Percentiles rank a stretch among this genome's conserved stretches.
Conservation (phyloP, 2,329 filamentous ascomycete genomes). For the Hypoxylon sp. region DNA sequence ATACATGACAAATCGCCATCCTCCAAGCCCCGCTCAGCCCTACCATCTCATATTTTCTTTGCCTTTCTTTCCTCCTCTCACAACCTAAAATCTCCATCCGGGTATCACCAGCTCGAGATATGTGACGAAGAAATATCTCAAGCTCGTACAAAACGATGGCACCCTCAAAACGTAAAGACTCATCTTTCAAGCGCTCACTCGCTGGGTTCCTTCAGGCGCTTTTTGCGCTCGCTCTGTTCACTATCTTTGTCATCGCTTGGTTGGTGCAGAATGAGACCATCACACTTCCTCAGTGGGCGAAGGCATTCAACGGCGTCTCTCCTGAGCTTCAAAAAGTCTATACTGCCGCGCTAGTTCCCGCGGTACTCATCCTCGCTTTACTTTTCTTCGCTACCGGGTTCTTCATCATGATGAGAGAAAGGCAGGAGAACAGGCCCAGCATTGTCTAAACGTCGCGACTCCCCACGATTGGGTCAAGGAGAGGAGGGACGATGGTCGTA, state of each 20-base stretch:
- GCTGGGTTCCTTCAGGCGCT: constrained; percentile 29
- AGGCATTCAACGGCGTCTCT: constrained; percentile 36
- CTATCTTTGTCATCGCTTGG: constrained; percentile 41
- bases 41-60: constrained; percentile 22
- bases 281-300: constrained; percentile 39
- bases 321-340: constrained; percentile 30
- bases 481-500: background rate
- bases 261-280: constrained; percentile 35
- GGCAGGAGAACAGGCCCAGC: constrained; percentile 14
- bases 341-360: constrained; percentile 34
- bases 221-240: constrained; percentile 35
- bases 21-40: constrained; percentile 39
- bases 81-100: background rate
- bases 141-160: constrained; percentile 21
- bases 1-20: constrained; percentile 9
- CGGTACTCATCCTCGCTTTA: constrained; percentile 27
- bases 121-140: constrained; percentile 15
- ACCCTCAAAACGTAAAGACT: constrained; percentile 1
- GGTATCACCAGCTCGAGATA: constrained; percentile 9
- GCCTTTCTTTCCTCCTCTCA: background rate
- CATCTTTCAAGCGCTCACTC: constrained; percentile 22
- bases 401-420: constrained; percentile 33
- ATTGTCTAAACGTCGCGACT: constrained; percentile 14
- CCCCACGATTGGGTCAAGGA: background rate
- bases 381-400: constrained; percentile 37